phyloP scores from a whole-genome alignment of 108 stramenopile genomes.

The Cyclotella cryptica region DNA sequence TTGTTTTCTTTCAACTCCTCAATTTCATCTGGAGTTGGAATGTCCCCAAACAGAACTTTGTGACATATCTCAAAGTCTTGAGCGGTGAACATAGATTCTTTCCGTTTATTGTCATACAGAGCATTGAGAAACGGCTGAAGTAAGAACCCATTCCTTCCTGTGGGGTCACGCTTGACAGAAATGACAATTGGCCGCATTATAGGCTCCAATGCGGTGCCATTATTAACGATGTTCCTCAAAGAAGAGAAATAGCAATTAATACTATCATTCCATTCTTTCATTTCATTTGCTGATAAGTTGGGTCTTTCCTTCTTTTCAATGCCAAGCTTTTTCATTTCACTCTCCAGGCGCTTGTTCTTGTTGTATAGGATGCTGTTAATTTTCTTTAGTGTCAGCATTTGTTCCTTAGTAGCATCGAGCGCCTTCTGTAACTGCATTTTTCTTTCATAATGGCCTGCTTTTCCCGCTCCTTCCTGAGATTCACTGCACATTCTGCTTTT shows the following conservation, averaged over 20 bases:
- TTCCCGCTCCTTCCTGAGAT: neutral
- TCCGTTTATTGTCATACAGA: slow-evolving; percentile 4
- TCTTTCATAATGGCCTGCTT: neutral
- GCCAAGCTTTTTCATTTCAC: slow-evolving; percentile 4
- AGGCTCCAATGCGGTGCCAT: neutral
- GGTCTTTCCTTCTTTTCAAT: neutral
- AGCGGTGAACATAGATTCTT: neutral
- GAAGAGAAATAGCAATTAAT: neutral
- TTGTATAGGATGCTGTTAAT: neutral
- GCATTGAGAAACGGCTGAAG: slow-evolving; percentile 3
- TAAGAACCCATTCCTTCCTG: neutral
- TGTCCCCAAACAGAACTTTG: slow-evolving; percentile 4
- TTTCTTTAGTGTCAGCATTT: neutral
- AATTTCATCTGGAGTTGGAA: neutral
- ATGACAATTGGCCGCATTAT: neutral
- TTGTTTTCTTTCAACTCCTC: neutral
- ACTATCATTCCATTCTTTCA: neutral
- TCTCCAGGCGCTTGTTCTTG: neutral
- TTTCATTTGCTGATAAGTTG: neutral
- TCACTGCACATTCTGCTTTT: slow-evolving; percentile 6
- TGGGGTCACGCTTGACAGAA: neutral
- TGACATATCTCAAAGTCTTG: neutral
- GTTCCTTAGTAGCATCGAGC: neutral
- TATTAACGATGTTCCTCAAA: neutral
- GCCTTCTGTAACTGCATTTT: neutral